Percentiles rank a stretch among this genome's conserved stretches.
Conservation (phyloP, 2,329 filamentous ascomycete genomes). For the Diaporthe sp. region DNA sequence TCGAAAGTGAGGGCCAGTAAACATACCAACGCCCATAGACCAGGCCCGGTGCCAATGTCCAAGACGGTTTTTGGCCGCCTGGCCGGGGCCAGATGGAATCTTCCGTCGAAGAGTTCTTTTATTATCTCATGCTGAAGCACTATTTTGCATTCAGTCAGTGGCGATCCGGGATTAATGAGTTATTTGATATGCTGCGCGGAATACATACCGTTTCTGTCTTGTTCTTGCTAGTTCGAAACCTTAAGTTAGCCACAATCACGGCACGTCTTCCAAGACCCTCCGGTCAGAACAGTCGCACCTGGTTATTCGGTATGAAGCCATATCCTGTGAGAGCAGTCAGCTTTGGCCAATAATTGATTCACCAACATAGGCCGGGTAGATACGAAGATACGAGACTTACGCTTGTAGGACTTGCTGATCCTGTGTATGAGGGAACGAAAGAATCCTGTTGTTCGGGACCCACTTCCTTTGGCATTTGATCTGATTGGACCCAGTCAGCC, state of each 20-base stretch:
- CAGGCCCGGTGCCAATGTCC: conserved; percentile 48
- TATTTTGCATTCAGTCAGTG: conserved; percentile 32
- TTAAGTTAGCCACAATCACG: conserved; percentile 35
- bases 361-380: background rate
- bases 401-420: conserved; percentile 43
- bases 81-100: conserved; percentile 46
- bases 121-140: conserved; percentile 48
- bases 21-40: conserved; percentile 47
- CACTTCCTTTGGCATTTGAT: conserved; percentile 24
- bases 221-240: conserved; percentile 44
- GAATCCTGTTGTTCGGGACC: conserved; percentile 37
- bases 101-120: conserved; percentile 46
- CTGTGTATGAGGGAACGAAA: conserved; percentile 41
- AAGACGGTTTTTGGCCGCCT: conserved; percentile 45
- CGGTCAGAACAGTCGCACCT: conserved; percentile 37
- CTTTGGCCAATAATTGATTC: no score
- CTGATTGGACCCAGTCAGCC: conserved; percentile 26
- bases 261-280: background rate
- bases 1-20: background rate
- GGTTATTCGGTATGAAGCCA: conserved; percentile 41
- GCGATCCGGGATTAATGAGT: background rate
- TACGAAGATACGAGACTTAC: conserved; percentile 38
- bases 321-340: conserved; percentile 16
- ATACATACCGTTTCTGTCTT: conserved; percentile 47
- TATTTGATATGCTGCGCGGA: background rate